A percentile compares a stretch with the other conserved stretches of the same genome.
Conservation (phyloP, 495 filamentous ascomycete species). For the Penicillium cosmopolitanum region DNA sequence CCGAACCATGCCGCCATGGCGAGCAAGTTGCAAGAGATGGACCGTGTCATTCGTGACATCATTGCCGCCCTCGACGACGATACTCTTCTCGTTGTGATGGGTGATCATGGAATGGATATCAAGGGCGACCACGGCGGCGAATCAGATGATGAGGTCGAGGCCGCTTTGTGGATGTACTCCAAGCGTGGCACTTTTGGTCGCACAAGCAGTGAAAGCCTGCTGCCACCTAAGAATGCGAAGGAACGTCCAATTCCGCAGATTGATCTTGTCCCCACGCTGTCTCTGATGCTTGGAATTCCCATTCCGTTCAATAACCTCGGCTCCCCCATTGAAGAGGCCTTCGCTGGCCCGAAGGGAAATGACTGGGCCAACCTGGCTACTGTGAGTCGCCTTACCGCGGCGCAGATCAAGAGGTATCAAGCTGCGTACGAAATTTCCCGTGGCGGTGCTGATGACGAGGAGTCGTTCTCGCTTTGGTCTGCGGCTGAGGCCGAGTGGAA, state of each 20-base stretch:
- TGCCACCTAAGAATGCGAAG: constrained; percentile 74
- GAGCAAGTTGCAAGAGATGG: constrained; percentile 90
- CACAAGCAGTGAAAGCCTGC: constrained; percentile 58
- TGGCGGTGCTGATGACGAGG: constrained; percentile 62
- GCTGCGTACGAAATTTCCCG: constrained; percentile 62
- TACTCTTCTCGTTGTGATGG: constrained; percentile 93
- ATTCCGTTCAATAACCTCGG: constrained; percentile 99
- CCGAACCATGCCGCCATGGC: constrained; percentile 92
- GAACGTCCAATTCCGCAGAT: constrained; percentile 89
- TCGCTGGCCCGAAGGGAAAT: constrained; percentile 67
- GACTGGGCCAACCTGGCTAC: constrained; percentile 74
- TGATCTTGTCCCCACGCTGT: constrained; percentile 90
- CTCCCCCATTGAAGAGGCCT: constrained; percentile 90
- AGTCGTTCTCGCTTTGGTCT: constrained; percentile 63
- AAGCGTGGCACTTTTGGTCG: constrained; percentile 81
- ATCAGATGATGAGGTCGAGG: constrained; percentile 91
- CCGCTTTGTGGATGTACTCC: constrained; percentile 98
- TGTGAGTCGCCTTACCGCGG: constrained; percentile 76
- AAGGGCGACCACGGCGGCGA: constrained; percentile 98
- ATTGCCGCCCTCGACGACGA: constrained; percentile 76
- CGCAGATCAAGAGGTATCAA: constrained; percentile 90
- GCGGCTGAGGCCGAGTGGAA: constrained; percentile 53
- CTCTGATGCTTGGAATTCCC: constrained; percentile 84
- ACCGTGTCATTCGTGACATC: constrained; percentile 72
- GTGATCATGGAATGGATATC: constrained; percentile 96